A percentile compares a stretch with the other conserved stretches of the same genome.
These are phyloP conservation scores for Aspergillus calidoustus DNA, from an alignment of 2,329 filamentous ascomycete species.

Conservation along the genomic window DNA sequence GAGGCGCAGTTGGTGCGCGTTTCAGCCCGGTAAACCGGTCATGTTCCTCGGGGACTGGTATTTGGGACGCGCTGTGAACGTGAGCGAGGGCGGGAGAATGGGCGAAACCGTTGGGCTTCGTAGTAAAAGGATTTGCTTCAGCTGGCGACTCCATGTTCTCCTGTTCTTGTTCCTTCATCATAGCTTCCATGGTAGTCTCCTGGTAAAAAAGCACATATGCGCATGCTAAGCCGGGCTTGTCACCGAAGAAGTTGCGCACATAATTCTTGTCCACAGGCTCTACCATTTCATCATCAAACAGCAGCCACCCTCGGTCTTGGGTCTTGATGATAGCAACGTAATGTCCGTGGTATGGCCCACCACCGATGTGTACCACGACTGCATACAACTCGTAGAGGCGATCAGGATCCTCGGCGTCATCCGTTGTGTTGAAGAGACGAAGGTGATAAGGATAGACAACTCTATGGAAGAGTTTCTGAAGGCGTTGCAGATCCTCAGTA, in stretches of 20 bases:
- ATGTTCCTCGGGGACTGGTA: constrained; percentile 42
- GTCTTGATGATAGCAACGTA: constrained; percentile 99
- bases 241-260: constrained; percentile 95
- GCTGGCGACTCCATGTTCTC: constrained; percentile 61
- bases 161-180: constrained; percentile 78
- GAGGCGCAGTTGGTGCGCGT: constrained; percentile 49
- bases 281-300: constrained; percentile 98
- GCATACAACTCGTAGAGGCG: constrained; percentile 95
- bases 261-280: constrained; percentile 97
- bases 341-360: constrained; percentile 95
- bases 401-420: constrained; percentile 92
- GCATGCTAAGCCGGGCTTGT: constrained; percentile 86
- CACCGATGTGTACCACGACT: constrained; percentile 95
- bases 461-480: constrained; percentile 95
- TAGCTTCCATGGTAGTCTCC: constrained; percentile 74
- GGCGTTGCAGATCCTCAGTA: constrained; percentile 87
- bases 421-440: constrained; percentile 95
- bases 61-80: constrained; percentile 44
- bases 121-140: constrained; percentile 42
- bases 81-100: constrained; percentile 41
- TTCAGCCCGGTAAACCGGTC: constrained; percentile 37
- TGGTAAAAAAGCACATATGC: constrained; percentile 98
- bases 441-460: constrained; percentile 97
- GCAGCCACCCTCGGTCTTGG: constrained; percentile 88
- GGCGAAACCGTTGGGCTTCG: constrained; percentile 39